Conservation (phyloP, 2,329 filamentous ascomycete species). For the Lecanicillium sp. region DNA sequence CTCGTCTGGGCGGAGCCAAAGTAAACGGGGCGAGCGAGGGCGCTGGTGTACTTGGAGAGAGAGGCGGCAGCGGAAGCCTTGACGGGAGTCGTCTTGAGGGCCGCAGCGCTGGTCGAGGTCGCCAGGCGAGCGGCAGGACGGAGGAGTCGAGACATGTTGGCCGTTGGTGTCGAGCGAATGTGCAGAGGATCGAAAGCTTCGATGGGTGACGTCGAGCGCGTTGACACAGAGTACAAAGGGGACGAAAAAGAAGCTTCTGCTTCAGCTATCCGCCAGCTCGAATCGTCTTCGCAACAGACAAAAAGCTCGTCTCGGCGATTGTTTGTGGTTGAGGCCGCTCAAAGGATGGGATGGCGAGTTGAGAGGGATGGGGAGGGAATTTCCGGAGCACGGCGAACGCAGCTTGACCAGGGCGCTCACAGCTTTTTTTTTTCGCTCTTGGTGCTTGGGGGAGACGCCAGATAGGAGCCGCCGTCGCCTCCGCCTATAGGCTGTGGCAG, state of each 20-base stretch:
- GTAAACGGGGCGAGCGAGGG: conserved; percentile 28
- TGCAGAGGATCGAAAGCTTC: no score
- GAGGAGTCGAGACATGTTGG: conserved; percentile 41
- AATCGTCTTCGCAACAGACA: not conserved
- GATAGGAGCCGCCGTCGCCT: conserved; percentile 3
- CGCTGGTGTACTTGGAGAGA: conserved; percentile 27
- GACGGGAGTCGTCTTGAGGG: conserved; percentile 12
- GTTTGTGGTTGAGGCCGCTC: not conserved
- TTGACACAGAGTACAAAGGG: no score
- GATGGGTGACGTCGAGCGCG: no score
- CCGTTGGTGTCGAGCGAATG: not conserved
- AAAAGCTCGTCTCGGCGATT: not conserved
- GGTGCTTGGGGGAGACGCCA: not conserved
- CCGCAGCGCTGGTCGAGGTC: conserved; percentile 30
- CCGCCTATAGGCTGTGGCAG: not conserved
- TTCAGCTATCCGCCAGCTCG: conserved; percentile 3
- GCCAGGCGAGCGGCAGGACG: conserved; percentile 42
- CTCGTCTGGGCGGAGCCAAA: conserved; percentile 27
- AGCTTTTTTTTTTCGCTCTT: conserved; percentile 6
- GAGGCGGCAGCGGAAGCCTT: conserved; percentile 25
- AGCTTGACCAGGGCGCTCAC: conserved; percentile 3
- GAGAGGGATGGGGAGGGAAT: conserved; percentile 8
- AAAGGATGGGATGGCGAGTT: not conserved
- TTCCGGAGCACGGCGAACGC: conserved; percentile 9
- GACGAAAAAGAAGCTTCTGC: conserved; percentile 1